Evolutionary conservation across 2,329 filamentous ascomycete genomes (phyloP).

Genomic region (Podosphaera aphanis): DNA sequence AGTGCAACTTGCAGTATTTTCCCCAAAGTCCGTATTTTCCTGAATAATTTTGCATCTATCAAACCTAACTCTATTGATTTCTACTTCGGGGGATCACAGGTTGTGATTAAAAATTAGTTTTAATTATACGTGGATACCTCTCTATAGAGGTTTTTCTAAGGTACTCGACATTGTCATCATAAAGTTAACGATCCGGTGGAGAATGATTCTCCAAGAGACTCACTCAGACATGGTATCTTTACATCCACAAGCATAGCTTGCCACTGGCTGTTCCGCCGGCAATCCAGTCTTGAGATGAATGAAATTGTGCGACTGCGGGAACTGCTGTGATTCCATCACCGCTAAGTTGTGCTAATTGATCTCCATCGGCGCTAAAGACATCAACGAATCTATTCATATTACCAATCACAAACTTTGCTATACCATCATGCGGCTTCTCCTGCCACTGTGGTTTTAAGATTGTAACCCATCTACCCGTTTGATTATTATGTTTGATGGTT

Average conservation of each 20-base stretch:
- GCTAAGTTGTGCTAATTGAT: slow-evolving; percentile 69
- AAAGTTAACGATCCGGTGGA: too few relatives aligned
- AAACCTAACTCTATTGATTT: too few relatives aligned
- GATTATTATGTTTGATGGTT: slow-evolving; percentile 68
- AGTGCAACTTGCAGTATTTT: too few relatives aligned
- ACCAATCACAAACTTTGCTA: slow-evolving; percentile 75
- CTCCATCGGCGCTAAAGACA: slow-evolving; percentile 58
- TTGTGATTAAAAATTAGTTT: too few relatives aligned
- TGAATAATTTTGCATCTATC: too few relatives aligned
- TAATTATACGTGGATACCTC: too few relatives aligned
- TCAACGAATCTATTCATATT: slow-evolving; percentile 98
- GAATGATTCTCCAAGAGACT: too few relatives aligned
- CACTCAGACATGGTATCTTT: too few relatives aligned
- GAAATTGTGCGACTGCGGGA: slow-evolving; percentile 76
- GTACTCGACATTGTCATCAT: too few relatives aligned
- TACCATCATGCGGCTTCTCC: slow-evolving; percentile 46
- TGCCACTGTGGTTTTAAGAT: slow-evolving; percentile 77
- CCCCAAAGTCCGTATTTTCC: too few relatives aligned
- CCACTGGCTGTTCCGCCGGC: slow-evolving; percentile 78
- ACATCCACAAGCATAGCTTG: slow-evolving; percentile 83
- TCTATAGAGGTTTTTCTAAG: too few relatives aligned
- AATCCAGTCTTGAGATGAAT: slow-evolving; percentile 74
- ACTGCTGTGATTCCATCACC: slow-evolving; percentile 86
- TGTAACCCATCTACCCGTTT: slow-evolving; percentile 85
- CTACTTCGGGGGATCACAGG: too few relatives aligned